Conservation (phyloP, 306 rosid species). For the Oemleria cerasiformis region DNA sequence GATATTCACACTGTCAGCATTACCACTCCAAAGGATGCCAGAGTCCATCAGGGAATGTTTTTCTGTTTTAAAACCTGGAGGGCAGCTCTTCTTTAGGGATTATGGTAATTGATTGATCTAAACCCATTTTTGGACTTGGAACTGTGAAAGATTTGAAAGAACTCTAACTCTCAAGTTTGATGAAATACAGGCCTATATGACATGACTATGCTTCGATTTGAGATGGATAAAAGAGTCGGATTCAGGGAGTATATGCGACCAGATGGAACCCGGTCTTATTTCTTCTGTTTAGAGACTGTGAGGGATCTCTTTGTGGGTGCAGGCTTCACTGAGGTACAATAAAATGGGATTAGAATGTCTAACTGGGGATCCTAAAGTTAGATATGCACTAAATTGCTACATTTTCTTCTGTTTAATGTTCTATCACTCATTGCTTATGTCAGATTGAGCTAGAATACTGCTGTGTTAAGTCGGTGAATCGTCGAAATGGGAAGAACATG, state of each 20-base stretch:
- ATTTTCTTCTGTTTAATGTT: constrained; percentile 11
- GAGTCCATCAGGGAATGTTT: constrained; percentile 67
- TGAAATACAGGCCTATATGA: constrained; percentile 81
- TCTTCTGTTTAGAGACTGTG: constrained; percentile 71
- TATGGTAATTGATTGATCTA: constrained; percentile 56
- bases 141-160: background rate
- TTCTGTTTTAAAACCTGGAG: constrained; percentile 79
- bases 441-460: constrained; percentile 93
- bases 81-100: constrained; percentile 83
- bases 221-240: constrained; percentile 56
- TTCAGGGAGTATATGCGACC: constrained; percentile 75
- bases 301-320: constrained; percentile 64
- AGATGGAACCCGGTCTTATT: constrained; percentile 86
- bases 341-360: too few species aligned
- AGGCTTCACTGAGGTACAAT: constrained; percentile 80
- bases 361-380: too few species aligned
- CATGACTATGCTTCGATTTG: constrained; percentile 94
- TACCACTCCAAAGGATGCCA: constrained; percentile 69
- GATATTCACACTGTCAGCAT: constrained; percentile 89
- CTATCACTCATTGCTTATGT: constrained; percentile 19
- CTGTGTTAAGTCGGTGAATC: constrained; percentile 77
- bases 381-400: background rate
- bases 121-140: constrained; percentile 8
- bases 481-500: constrained; percentile 75
- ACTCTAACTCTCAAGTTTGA: constrained; percentile 3